Conservation (phyloP, 176 grass and related monocot species). For the Musa troglodytarum region DNA sequence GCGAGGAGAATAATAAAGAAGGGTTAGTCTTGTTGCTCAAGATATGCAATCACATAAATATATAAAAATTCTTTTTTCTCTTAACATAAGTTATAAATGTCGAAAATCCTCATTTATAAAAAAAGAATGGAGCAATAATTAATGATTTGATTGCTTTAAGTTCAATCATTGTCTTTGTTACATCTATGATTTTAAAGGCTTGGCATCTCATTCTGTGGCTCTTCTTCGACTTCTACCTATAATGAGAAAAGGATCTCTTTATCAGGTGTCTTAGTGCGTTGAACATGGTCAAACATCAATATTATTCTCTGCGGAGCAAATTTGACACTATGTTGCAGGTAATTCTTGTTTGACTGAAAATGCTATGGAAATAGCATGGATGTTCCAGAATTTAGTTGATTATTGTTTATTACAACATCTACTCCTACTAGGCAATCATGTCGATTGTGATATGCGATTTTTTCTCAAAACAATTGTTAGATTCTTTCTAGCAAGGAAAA, state of each 20-base stretch:
- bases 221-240: neutral
- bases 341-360: neutral
- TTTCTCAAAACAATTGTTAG: neutral
- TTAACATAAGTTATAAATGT: no score
- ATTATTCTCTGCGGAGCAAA: conserved; percentile 45
- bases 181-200: no score
- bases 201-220: neutral
- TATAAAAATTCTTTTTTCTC: neutral
- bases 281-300: conserved; percentile 51
- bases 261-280: conserved; percentile 50
- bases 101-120: no score
- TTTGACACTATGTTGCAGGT: conserved; percentile 82
- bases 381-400: neutral
- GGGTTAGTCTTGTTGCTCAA: conserved; percentile 27
- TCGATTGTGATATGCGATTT: neutral
- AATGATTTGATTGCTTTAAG: neutral
- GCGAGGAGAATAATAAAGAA: conserved; percentile 46
- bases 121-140: neutral
- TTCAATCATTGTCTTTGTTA: neutral
- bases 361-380: neutral
- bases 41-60: neutral
- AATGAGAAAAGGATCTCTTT: neutral
- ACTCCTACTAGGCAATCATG: neutral
- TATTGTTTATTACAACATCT: neutral
- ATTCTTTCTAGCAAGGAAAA: neutral